Conservation (phyloP, 441 rosid genomes). For the Gossypium aridum region DNA sequence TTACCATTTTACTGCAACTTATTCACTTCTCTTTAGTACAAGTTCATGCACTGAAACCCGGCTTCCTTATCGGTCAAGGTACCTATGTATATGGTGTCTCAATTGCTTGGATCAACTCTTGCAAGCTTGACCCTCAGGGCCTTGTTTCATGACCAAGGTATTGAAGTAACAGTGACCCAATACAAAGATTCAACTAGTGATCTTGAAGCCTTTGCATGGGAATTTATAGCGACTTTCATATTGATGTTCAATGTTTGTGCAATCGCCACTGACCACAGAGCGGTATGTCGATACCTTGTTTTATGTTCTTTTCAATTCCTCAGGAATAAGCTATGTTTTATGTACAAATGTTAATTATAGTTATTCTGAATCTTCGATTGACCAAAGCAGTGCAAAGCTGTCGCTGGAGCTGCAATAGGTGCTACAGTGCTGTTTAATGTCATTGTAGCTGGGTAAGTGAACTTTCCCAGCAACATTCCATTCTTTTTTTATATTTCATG, state of each 20-base stretch:
- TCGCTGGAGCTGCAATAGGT: slow-evolving; percentile 37
- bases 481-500: background rate
- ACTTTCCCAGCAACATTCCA: background rate
- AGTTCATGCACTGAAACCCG: background rate
- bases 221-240: slow-evolving; percentile 38
- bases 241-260: slow-evolving; percentile 39
- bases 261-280: slow-evolving; percentile 39
- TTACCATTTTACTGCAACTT: background rate
- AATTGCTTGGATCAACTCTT: slow-evolving; percentile 37
- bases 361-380: slow-evolving; percentile 1
- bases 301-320: background rate
- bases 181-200: slow-evolving; percentile 32
- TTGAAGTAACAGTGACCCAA: slow-evolving; percentile 25
- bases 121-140: slow-evolving; percentile 34
- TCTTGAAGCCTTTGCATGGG: slow-evolving; percentile 58
- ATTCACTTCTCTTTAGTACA: background rate
- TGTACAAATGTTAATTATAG: background rate
- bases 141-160: slow-evolving; percentile 23
- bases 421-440: slow-evolving; percentile 28
- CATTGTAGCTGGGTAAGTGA: slow-evolving; percentile 40
- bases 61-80: slow-evolving; percentile 17
- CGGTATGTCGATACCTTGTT: slow-evolving; percentile 21
- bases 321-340: background rate
- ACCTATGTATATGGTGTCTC: slow-evolving; percentile 36
- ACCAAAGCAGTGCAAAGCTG: slow-evolving; percentile 27